These are phyloP conservation scores for Vigna nakashimae DNA, from an alignment of 306 rosid species.

Conservation along the genomic window DNA sequence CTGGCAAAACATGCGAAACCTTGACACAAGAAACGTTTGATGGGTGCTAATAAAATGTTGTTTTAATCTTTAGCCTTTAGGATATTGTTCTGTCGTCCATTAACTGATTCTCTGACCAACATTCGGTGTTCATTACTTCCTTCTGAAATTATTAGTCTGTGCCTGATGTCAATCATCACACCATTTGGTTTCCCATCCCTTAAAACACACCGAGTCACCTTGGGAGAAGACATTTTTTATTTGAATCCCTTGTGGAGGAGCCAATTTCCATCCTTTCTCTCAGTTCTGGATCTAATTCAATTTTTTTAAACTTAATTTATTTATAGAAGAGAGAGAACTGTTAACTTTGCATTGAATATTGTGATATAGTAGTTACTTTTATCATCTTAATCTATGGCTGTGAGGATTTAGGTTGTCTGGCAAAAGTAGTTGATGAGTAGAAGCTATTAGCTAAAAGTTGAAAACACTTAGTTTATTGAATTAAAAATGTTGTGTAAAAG, in stretches of 20 bases:
- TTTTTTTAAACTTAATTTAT: constrained; percentile 1
- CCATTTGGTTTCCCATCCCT: constrained; percentile 7
- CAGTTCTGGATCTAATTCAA: neutral
- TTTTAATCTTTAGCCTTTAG: constrained; percentile 21
- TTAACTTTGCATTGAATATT: neutral
- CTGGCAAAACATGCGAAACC: constrained; percentile 4
- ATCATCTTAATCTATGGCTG: constrained; percentile 15
- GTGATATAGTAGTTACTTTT: neutral
- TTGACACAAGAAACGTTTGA: neutral
- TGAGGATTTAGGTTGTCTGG: too few species aligned
- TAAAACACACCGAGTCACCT: neutral
- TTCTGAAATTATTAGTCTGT: neutral
- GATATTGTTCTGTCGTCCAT: constrained; percentile 10
- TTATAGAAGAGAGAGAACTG: constrained; percentile 13
- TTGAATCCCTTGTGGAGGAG: neutral
- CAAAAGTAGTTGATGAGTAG: neutral
- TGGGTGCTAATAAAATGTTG: neutral
- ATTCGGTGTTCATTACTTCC: neutral
- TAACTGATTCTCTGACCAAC: neutral
- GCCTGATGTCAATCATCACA: neutral
- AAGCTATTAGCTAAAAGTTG: neutral
- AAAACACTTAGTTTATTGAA: too few species aligned
- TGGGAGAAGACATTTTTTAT: constrained; percentile 6
- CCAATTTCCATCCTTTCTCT: constrained; percentile 2
- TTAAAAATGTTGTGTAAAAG: too few species aligned